phyloP scores from a whole-genome alignment of 192 early-diverging fungal genomes.

The Coemansia nantahalensis region DNA sequence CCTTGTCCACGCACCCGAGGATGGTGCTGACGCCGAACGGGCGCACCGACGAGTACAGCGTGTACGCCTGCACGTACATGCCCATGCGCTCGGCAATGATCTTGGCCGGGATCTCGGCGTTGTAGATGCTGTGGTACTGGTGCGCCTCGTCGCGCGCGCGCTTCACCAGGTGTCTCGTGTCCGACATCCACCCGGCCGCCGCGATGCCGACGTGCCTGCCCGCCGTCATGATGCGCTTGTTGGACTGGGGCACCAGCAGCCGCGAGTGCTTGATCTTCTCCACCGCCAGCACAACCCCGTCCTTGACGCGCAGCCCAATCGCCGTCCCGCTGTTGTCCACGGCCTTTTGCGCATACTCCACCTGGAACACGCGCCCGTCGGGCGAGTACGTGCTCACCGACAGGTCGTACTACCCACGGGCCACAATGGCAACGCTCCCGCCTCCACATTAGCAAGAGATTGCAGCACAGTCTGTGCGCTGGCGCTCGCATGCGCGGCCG shows the following conservation, averaged over 20 bases:
- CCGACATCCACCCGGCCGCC: constrained; percentile 89
- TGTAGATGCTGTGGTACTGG: constrained; percentile 84
- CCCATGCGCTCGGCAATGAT: constrained; percentile 93
- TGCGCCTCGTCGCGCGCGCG: constrained; percentile 89
- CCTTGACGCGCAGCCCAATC: constrained; percentile 90
- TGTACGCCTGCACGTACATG: constrained; percentile 94
- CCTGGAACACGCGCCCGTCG: constrained; percentile 98
- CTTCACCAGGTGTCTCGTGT: constrained; percentile 86
- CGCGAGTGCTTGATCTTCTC: constrained; percentile 96
- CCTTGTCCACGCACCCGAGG: constrained; percentile 73
- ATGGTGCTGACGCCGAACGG: constrained; percentile 91
- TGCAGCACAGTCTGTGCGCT: no score
- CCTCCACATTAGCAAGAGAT: no score
- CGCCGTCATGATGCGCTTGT: constrained; percentile 88
- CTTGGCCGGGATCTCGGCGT: constrained; percentile 77
- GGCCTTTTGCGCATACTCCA: constrained; percentile 97
- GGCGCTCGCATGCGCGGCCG: no score
- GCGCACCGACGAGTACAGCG: constrained; percentile 91
- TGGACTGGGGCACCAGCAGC: constrained; percentile 88
- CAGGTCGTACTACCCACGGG: constrained; percentile 86
- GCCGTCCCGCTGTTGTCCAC: constrained; percentile 98
- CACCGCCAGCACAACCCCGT: constrained; percentile 94
- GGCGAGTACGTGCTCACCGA: constrained; percentile 98
- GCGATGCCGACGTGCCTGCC: constrained; percentile 94
- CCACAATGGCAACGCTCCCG: background rate